These are phyloP conservation scores for Aschersonia sp. DNA, from an alignment of 2,329 filamentous ascomycete species.

Conservation along the genomic window DNA sequence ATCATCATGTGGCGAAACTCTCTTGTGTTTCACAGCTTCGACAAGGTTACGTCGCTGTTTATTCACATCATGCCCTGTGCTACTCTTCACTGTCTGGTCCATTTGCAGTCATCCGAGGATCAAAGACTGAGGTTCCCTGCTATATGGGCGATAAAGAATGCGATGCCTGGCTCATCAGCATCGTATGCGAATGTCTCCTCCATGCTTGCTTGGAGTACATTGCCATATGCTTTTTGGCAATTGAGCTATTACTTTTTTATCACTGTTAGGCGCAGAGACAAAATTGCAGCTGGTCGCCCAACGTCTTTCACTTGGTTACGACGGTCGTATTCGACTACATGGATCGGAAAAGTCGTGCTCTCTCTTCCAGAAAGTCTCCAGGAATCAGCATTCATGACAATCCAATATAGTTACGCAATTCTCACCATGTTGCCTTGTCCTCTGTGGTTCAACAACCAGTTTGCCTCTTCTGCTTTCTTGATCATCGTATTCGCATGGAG, in stretches of 20 bases:
- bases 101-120: constrained; percentile 53
- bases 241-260: constrained; percentile 88
- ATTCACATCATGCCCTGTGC: constrained; percentile 99
- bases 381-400: constrained; percentile 86
- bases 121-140: constrained; percentile 68
- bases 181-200: constrained; percentile 64
- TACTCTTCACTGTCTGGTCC: constrained; percentile 82
- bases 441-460: constrained; percentile 83
- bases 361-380: constrained; percentile 62
- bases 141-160: constrained; percentile 64
- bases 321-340: constrained; percentile 76
- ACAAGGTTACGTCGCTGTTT: constrained; percentile 97
- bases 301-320: constrained; percentile 97
- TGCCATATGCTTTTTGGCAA: constrained; percentile 91
- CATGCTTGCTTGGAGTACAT: constrained; percentile 90
- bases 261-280: constrained; percentile 82
- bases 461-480: constrained; percentile 65
- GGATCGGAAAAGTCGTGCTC: constrained; percentile 77
- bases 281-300: constrained; percentile 88
- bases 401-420: constrained; percentile 84
- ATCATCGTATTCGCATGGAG: constrained; percentile 81
- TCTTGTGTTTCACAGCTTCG: constrained; percentile 93
- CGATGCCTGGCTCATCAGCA: constrained; percentile 54
- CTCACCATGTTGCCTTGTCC: constrained; percentile 91
- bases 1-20: constrained; percentile 99